Conservation (phyloP, 2,329 filamentous ascomycete species). For the Sarocladium strictum region DNA sequence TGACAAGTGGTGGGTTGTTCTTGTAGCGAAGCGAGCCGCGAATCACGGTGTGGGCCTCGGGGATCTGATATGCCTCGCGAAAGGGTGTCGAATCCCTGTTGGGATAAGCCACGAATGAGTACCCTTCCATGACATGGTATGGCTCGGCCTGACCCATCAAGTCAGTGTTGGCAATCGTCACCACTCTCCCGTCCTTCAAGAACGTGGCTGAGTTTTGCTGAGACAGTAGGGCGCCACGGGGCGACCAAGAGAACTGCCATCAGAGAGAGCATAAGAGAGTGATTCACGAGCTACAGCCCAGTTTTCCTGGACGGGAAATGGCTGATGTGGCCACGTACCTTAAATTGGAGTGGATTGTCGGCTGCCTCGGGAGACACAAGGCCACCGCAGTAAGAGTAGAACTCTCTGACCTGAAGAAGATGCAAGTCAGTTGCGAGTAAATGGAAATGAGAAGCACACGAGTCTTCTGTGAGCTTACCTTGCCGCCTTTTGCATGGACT, state of each 20-base stretch:
- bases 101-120: conserved; percentile 64
- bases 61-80: conserved; percentile 62
- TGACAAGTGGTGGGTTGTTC: conserved; percentile 64
- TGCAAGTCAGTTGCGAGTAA: not conserved
- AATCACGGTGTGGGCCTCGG: conserved; percentile 62
- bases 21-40: conserved; percentile 63
- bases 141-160: conserved; percentile 64
- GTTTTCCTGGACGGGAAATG: not conserved
- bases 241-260: conserved; percentile 57
- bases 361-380: conserved; percentile 50
- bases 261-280: not conserved
- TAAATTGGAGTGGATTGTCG: conserved; percentile 33
- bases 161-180: conserved; percentile 30
- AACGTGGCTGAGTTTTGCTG: conserved; percentile 60
- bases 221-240: conserved; percentile 61
- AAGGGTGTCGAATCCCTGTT: conserved; percentile 65
- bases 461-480: conserved; percentile 24
- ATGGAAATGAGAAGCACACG: not conserved
- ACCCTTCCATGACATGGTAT: conserved; percentile 51
- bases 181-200: conserved; percentile 56
- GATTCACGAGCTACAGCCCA: not conserved
- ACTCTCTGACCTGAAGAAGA: conserved; percentile 41
- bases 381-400: conserved; percentile 63
- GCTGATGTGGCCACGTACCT: not conserved
- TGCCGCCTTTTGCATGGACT: conserved; percentile 61